Evolutionary conservation across 2,329 filamentous ascomycete genomes (phyloP), one percentile per base, ranked within the genome.

Genomic region (Dothideomycetidae sp.): DNA sequence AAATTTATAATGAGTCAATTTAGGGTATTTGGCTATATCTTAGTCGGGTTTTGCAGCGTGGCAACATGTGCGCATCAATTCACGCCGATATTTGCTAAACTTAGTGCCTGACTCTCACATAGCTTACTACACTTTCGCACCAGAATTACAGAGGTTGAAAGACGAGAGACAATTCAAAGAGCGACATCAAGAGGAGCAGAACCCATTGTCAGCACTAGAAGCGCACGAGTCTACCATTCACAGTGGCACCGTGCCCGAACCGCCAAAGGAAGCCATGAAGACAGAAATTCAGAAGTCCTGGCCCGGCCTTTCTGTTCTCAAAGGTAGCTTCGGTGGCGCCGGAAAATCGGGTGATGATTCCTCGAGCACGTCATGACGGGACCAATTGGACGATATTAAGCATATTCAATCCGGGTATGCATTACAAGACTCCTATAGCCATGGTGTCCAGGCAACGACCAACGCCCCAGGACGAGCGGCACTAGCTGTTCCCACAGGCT

Each of bases 41-140:
- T 38, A 3, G 36, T 19, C 10, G 29, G 28, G 2, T 18, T 18
- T 10, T 38, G 36, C 30, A 38, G 36, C 33, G 36, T 38, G 10
- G 36, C 36, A n/a, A 38, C 36, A 7, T 29, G 36, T 38, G 28
- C 9, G 9, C 18, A 11, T 16, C 10, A 5, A 15, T n/a, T 16
- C 18, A 26, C 7, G n/a, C 10, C 15, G n/a, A 15, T 5, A 13
- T 9, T 4, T n/a, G 3, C 10, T 3, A 12, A 11, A 23, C n/a
- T 5, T 3, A 23, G 3, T n/a, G 13, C n/a, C 19, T 31, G 19
- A 30, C 13, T 19, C 15, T 32, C 9, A 18, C 13, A 12, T 31
- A 52, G 52, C 50, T 26, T 51, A 53, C 33, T 45, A 46, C 4
- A 47, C 52, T 5, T 45, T 52, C 7, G 48, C 50, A 36, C 53